A percentile compares a stretch with the other conserved stretches of the same genome.
These are phyloP conservation scores for Suillus tomentosus DNA, from an alignment of 768 basidiomycete genomes.

Conservation along the genomic window DNA sequence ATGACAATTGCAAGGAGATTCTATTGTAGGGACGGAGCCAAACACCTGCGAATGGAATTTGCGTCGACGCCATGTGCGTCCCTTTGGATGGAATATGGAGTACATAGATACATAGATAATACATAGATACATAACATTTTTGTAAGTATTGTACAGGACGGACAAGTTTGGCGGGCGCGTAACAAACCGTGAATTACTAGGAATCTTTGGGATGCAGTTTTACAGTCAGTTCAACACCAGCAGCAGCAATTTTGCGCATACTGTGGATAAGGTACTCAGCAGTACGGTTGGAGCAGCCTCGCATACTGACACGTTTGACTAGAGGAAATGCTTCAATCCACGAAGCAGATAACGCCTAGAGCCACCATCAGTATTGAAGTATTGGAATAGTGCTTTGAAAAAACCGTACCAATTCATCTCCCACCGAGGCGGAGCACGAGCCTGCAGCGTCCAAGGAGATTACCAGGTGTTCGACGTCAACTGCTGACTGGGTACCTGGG, in stretches of 20 bases:
- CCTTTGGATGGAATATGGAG: too few species aligned
- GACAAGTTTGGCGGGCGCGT: not conserved
- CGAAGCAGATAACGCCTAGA: not conserved
- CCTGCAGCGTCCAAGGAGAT: not conserved
- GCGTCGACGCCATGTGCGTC: too few species aligned
- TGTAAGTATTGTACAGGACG: too few species aligned
- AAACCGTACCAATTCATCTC: not conserved
- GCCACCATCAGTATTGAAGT: not conserved
- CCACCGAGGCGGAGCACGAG: not conserved
- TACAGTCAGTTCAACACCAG: not conserved
- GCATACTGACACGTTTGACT: not conserved
- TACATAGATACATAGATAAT: too few species aligned
- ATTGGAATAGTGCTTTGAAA: not conserved
- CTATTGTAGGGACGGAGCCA: too few species aligned
- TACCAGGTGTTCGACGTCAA: not conserved
- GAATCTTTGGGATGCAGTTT: not conserved
- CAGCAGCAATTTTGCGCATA: not conserved
- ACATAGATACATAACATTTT: too few species aligned
- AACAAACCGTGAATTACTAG: not conserved
- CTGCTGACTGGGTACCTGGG: not conserved
- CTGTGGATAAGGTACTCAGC: not conserved
- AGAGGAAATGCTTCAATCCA: not conserved
- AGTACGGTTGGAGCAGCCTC: not conserved
- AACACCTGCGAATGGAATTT: too few species aligned
- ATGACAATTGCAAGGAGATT: too few species aligned